A percentile compares a stretch with the other conserved stretches of the same genome.
Conservation (phyloP, 352 stramenopile genomes). For the Albugo laibachii region DNA sequence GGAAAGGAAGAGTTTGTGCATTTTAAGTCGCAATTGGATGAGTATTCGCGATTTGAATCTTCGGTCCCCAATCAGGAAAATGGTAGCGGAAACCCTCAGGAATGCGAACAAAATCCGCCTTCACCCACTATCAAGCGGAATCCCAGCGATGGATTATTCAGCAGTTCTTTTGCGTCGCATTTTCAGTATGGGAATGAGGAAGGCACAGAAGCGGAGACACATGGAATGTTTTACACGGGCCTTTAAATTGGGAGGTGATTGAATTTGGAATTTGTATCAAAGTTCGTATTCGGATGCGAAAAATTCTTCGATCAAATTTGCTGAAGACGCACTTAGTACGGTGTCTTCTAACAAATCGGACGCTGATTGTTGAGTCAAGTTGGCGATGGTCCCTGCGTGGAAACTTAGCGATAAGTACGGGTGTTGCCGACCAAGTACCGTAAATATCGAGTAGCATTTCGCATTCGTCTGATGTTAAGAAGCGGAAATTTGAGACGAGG, state of each 20-base stretch:
- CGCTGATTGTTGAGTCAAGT: constrained; percentile 22
- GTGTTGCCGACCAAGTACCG: constrained; percentile 10
- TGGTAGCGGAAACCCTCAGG: neutral
- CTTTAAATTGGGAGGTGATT: too few species aligned
- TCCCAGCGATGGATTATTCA: constrained; percentile 5
- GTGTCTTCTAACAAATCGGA: constrained; percentile 36
- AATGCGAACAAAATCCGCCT: constrained; percentile 42
- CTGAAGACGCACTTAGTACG: constrained; percentile 31
- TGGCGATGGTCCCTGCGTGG: constrained; percentile 22
- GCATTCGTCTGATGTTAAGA: constrained; percentile 34
- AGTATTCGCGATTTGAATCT: constrained; percentile 69
- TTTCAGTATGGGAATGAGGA: too few species aligned
- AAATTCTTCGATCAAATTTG: constrained; percentile 46
- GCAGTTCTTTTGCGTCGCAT: too few species aligned
- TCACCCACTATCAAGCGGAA: constrained; percentile 65
- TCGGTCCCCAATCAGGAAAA: constrained; percentile 35
- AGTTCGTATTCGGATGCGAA: constrained; percentile 36
- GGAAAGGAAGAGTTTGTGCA: constrained; percentile 69
- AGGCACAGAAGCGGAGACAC: too few species aligned
- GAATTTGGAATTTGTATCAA: too few species aligned
- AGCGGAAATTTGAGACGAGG: constrained; percentile 30
- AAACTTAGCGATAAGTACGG: neutral
- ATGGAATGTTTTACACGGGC: too few species aligned
- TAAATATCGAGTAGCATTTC: constrained; percentile 68
- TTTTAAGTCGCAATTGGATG: constrained; percentile 61